Base-by-base conservation (phyloP, 495 filamentous ascomycete species). In the Neurospora sp. region DNA sequence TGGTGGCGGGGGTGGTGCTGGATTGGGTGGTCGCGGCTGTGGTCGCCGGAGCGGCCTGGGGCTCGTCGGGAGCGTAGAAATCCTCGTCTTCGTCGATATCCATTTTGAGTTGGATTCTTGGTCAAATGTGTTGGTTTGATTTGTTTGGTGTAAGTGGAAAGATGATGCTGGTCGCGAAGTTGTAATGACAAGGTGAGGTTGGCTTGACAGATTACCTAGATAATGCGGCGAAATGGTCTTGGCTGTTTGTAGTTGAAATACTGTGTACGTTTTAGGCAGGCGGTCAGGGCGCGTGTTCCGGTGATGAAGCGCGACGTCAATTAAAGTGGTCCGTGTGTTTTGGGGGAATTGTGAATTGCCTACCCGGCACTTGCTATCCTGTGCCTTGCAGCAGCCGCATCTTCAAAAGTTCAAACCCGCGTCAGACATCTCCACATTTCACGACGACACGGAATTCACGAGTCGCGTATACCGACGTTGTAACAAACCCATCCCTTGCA, bases 51-150 rank as follows among this genome's bases (percentile, higher is more conserved):
- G 79, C 73, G 11, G 73, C 71, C 49, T 80, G 77, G 0, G 82
- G 79, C 79, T 87, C 87, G 14, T 87, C 84, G 0, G 85, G 84
- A 54, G 85, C 86, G 79, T 92, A 92, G 77, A 92, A 89, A 76
- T 92, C 90, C 73, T 91, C 90, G 60, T 92, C 90, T 73, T 91
- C 90, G 78, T 91, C 90, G 38, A 88, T 84, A 80, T 92, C 90
- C 90, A 91, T 91, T 66, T 70, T 83, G 73, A 20, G 38, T 23
- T 73, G 7, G 7, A 9, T n/a, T 44, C 42, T n/a, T 16, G 5
- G 0, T n/a, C 2, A 72, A 31, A 69, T 37, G 23, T 11, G 37
- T 4, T n/a, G 23, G 37, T 41, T 73, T 44, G 54, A 54, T 42
- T 60, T 60, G 31, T 71, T 23, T 18, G 54, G 35, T 54, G 42